Base-by-base conservation (phyloP, 257 asterid species). In the Solanum pimpinellifolium region DNA sequence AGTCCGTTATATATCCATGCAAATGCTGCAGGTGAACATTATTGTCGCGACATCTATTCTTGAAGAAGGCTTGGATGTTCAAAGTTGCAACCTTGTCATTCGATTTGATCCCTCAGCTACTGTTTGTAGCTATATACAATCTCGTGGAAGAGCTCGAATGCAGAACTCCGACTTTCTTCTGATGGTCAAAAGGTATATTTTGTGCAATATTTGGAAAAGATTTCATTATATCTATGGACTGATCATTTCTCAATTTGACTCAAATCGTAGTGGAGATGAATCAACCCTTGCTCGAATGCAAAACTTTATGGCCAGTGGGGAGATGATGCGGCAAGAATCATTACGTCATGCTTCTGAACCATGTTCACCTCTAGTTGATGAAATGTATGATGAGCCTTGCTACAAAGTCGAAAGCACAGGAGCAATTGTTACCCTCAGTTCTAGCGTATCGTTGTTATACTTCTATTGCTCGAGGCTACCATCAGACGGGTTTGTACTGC, bases 121-220 rank as follows among this genome's bases (percentile, higher is more conserved):
- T 27, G 86, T 95, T 68, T 94, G 98, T 89, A 94, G 99, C 90
- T 96, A 94, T 87, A 96, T 95, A 90, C 98, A 96, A 90, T 96
- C 99, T 31, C 94, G 98, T 59, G 99, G 98, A 3, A 94, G 98
- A 83, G 98, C 98, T 70, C 97, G 99, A 49, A 94, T 92, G 98
- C 95, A 90, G 70, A 94, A 92, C 90, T 95, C 98, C 5, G 95
- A 95, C 86, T 95, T 95, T 87, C 73, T 96, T 82, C 77, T 94
- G 87, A 92, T 95, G 98, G 92, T 93, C 49, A 87, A 88, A 88
- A 93, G 98, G 99, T 90, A 86, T 68, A 52, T 52, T 16, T 47
- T 16, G 23, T 52, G 60, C 11, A 75, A 20, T 42, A 0, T 31
- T 29, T 27, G 60, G 29, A 59, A n/a, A 59, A 25, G 62, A 7